phyloP scores from a whole-genome alignment of 108 stramenopile genomes.

The Cyclostephanos tholiformis region DNA sequence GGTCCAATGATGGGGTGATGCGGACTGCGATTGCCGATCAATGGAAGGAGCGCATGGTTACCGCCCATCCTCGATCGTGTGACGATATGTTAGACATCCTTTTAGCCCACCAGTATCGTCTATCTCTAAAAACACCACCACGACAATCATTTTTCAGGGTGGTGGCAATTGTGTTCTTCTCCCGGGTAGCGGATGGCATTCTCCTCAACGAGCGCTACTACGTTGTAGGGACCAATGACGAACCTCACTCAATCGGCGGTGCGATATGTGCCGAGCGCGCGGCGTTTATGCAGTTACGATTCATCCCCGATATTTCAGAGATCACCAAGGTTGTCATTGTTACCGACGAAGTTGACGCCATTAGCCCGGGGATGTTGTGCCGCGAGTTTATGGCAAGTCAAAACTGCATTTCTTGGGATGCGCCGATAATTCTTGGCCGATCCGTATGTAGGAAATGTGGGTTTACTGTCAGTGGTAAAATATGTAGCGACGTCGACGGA shows the following conservation, averaged over 20 bases:
- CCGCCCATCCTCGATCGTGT: background rate
- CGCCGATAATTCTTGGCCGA: constrained; percentile 58
- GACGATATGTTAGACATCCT: constrained; percentile 52
- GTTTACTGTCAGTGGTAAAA: constrained; percentile 30
- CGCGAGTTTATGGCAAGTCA: constrained; percentile 84
- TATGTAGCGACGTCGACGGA: constrained; percentile 22
- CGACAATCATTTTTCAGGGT: constrained; percentile 84
- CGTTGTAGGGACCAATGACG: constrained; percentile 85
- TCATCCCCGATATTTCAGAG: constrained; percentile 51
- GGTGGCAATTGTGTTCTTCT: constrained; percentile 71
- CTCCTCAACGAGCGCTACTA: constrained; percentile 39
- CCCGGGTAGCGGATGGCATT: constrained; percentile 12
- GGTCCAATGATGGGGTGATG: background rate
- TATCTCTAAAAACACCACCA: constrained; percentile 61
- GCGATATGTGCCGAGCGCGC: constrained; percentile 92
- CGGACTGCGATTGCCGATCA: background rate
- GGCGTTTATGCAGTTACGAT: constrained; percentile 76
- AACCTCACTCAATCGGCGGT: constrained; percentile 74
- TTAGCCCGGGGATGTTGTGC: constrained; percentile 84
- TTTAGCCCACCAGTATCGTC: constrained; percentile 65
- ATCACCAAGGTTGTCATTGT: constrained; percentile 56
- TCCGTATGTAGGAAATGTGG: constrained; percentile 49
- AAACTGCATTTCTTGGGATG: constrained; percentile 52
- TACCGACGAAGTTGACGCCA: constrained; percentile 73
- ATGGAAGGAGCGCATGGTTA: background rate